Conservation (phyloP, 1,284 basidiomycete genomes). For the Ceratorhiza oryzae-sativae region DNA sequence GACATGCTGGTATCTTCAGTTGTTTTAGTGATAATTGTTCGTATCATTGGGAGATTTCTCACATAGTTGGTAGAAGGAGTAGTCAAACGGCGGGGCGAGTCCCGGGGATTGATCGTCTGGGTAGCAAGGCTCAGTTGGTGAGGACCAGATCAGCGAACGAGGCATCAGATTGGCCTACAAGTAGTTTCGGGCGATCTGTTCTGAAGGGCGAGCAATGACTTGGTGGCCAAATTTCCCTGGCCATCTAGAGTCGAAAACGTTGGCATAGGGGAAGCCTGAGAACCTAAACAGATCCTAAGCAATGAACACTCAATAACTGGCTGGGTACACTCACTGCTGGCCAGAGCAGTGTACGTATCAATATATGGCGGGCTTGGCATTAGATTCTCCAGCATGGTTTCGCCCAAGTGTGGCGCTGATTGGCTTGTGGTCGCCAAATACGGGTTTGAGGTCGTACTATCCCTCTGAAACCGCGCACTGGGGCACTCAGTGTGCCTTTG, state of each 20-base stretch:
- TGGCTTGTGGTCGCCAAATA: background rate
- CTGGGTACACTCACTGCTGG: background rate
- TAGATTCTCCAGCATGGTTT: background rate
- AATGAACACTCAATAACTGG: background rate
- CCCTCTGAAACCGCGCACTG: background rate
- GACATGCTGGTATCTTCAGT: background rate
- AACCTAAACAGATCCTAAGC: background rate
- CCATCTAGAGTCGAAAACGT: background rate
- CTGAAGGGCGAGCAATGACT: background rate
- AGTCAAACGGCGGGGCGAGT: background rate
- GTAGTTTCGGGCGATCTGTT: background rate
- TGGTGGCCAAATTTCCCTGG: conserved; percentile 36
- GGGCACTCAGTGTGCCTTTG: background rate
- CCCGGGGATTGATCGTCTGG: background rate
- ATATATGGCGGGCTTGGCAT: background rate
- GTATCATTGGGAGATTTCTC: background rate
- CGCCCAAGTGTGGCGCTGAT: background rate
- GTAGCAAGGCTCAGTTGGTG: background rate
- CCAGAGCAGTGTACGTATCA: background rate
- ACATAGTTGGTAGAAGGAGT: background rate
- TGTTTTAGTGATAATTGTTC: background rate
- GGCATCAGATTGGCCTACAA: background rate
- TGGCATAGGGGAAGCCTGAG: background rate
- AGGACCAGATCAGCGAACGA: background rate
- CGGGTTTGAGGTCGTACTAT: background rate